Base-by-base conservation (phyloP, 139 green algal genomes). In the Chlorella sp. region DNA sequence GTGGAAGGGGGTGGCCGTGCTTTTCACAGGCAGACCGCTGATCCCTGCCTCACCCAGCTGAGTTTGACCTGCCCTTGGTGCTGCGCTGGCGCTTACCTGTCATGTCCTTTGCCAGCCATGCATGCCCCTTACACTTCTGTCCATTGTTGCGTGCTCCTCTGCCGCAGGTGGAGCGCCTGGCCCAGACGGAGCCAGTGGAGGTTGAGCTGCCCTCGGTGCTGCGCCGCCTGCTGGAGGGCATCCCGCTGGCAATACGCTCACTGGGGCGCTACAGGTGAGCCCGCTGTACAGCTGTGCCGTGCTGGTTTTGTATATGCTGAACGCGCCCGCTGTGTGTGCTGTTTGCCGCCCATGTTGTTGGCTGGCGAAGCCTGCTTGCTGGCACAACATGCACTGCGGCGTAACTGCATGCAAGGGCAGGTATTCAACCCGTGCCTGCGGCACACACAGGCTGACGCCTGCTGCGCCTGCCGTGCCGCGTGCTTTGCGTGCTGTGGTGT, bases 91-190 rank as follows among this genome's bases (percentile, higher is more conserved):
- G 9, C 48, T 57, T 9, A 57, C 48, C 48, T 57, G 48, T 57
- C 48, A 57, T 57, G 7, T 57, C 48, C 9, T 9, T 16, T 16
- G 48, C 9, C 48, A 57, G 7, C 48, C 5, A 57, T 5, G 48
- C 48, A 57, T 9, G 48, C 48, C 48, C 9, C 48, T 57, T 57
- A 9, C 48, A 9, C 9, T 9, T 16, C 48, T 57, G 48, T 9
- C 5, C 48, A 57, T 14, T 71, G 64, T 28, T 28, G 11, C 24
- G 21, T 14, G 24, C 82, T 42, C 57, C 61, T 16, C 16, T 28
- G 0, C 32, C n/a, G 68, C 71, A 90, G 82, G 36, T 93, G 79
- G 91, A 93, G 76, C 84, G 91, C 15, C 48, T 93, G 9, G 91
- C 88, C 5, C 76, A 90, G 76, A 93, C 91, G 2, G 91, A 93